These are phyloP conservation scores for Apostasia ramifera DNA, from an alignment of 106 monocot species.

Conservation along the genomic window DNA sequence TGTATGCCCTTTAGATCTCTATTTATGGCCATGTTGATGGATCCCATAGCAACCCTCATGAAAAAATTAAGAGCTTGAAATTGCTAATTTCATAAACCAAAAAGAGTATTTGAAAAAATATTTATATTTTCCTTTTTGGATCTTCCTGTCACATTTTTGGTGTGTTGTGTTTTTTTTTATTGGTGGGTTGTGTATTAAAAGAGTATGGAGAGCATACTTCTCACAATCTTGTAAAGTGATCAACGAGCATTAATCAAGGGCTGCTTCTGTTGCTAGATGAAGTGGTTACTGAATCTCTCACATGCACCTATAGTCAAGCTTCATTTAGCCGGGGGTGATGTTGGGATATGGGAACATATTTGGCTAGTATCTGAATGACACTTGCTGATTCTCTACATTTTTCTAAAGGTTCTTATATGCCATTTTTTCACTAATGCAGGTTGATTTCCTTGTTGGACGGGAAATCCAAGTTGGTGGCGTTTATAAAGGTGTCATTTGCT, in stretches of 20 bases:
- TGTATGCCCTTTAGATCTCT: no score
- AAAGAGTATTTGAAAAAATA: no score
- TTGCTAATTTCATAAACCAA: no score
- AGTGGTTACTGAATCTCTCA: background rate
- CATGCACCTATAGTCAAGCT: background rate
- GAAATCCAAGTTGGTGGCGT: conserved; percentile 80
- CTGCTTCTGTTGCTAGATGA: background rate
- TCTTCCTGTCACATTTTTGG: no score
- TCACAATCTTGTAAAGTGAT: no score
- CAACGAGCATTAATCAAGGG: background rate
- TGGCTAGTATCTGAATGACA: background rate
- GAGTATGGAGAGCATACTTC: no score
- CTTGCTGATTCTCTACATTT: background rate
- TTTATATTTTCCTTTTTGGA: no score
- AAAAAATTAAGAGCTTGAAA: no score
- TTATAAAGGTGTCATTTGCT: conserved; percentile 76
- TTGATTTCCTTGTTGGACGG: conserved; percentile 76
- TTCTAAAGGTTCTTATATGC: background rate
- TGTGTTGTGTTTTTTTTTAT: no score
- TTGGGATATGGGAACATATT: background rate
- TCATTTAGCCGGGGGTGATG: background rate
- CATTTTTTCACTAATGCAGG: conserved; percentile 26
- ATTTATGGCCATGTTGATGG: no score
- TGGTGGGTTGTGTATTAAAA: no score
- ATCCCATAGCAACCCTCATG: no score